Percentiles rank a stretch among this genome's conserved stretches.
Conservation (phyloP, 805 yeast species). For the Yamadazyma phyllophila region DNA sequence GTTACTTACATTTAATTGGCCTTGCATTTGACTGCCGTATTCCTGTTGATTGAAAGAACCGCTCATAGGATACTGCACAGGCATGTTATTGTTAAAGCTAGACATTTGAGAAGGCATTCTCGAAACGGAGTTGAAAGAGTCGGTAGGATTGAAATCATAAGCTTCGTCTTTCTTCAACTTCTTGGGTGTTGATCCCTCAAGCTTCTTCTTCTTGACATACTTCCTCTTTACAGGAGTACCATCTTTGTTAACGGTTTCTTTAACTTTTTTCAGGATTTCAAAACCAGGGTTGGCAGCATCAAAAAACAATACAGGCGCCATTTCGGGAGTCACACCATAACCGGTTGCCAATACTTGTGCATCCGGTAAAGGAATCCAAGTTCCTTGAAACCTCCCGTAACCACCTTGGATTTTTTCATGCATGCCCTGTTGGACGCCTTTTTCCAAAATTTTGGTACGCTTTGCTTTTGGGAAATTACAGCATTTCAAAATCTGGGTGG, state of each 20-base stretch:
- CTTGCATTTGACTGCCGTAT: neutral
- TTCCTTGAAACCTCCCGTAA: constrained; percentile 94
- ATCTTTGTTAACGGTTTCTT: constrained; percentile 31
- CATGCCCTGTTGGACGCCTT: constrained; percentile 84
- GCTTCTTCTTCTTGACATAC: constrained; percentile 56
- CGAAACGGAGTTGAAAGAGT: constrained; percentile 10
- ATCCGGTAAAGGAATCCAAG: constrained; percentile 86
- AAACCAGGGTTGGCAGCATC: constrained; percentile 36
- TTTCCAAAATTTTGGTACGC: constrained; percentile 85
- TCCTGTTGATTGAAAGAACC: constrained; percentile 7
- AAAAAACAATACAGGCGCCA: constrained; percentile 41
- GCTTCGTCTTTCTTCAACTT: constrained; percentile 23
- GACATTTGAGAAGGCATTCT: constrained; percentile 13
- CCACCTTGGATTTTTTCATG: constrained; percentile 98
- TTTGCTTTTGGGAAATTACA: constrained; percentile 94
- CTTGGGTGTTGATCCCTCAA: constrained; percentile 56
- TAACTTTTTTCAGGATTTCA: constrained; percentile 34
- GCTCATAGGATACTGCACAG: constrained; percentile 8
- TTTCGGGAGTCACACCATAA: constrained; percentile 37
- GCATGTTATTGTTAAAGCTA: constrained; percentile 6
- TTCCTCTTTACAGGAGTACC: constrained; percentile 43
- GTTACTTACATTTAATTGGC: neutral
- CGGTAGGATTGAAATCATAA: constrained; percentile 13
- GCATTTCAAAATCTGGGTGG: constrained; percentile 90
- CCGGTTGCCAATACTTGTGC: constrained; percentile 51